These are phyloP conservation scores for Solanum bulbocastanum DNA, from an alignment of 257 asterid species.

Conservation along the genomic window DNA sequence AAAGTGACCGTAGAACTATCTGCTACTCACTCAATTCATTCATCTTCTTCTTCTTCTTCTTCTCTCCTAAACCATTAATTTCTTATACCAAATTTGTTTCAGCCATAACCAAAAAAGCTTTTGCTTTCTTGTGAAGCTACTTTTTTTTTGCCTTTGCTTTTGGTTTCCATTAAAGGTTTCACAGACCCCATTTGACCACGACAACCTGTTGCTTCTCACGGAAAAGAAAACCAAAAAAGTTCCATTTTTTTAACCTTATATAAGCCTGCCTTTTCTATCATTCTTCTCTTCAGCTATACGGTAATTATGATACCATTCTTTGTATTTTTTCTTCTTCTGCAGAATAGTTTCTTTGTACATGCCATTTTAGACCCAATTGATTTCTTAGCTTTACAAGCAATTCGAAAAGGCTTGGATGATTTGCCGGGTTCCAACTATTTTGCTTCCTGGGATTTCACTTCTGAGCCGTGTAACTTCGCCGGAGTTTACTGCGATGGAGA, in stretches of 20 bases:
- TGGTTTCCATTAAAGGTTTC: slow-evolving; percentile 37
- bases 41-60: not conserved
- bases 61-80: not conserved
- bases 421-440: slow-evolving; percentile 74
- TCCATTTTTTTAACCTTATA: slow-evolving; percentile 11
- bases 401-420: slow-evolving; percentile 58
- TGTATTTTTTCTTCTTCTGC: slow-evolving; percentile 9
- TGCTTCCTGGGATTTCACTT: slow-evolving; percentile 87
- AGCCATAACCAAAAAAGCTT: not conserved
- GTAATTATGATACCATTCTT: slow-evolving; percentile 6
- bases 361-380: slow-evolving; percentile 75
- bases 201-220: not conserved
- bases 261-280: slow-evolving; percentile 3
- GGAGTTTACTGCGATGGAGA: slow-evolving; percentile 75
- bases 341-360: slow-evolving; percentile 21
- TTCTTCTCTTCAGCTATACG: not conserved
- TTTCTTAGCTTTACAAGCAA: slow-evolving; percentile 81
- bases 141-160: not conserved
- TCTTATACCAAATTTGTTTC: not conserved
- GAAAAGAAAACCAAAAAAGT: slow-evolving; percentile 20
- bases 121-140: slow-evolving; percentile 66
- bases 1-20: slow-evolving; percentile 9
- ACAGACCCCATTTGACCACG: slow-evolving; percentile 15
- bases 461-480: slow-evolving; percentile 77
- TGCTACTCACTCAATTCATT: not conserved